Evolutionary conservation across 768 basidiomycete genomes (phyloP), one percentile per base, ranked within the genome.

Genomic region (Tylopilus sp.): DNA sequence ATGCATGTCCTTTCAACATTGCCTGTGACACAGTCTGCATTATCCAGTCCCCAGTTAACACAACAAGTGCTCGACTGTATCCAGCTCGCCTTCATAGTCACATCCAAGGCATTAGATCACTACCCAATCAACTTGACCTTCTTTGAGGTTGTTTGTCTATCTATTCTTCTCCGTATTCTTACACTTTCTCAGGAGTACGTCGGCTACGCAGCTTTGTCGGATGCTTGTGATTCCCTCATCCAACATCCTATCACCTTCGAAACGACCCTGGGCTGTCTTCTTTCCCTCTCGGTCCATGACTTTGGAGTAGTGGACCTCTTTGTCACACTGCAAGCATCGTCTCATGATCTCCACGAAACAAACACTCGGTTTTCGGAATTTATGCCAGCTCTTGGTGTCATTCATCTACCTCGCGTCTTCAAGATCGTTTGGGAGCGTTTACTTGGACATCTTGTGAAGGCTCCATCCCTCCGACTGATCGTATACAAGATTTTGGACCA

Each of bases 1-100:
- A 82, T 91, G 70, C 87, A 81, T 58, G 76, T 86, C 26, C 72
- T 93, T 4, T 86, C 88, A 1, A 81, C 80, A 0, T 67, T 86
- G 0, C 66, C 76, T 47, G 54, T 58, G 10, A 51, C 52, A 3
- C 60, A 64, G 50, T 62, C 68, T 18, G 58, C 65, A 30, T 56
- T 66, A 28, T 57, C 66, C 18, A 62, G 54, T 9, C 59, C 69
- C 3, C 65, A 73, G 1, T 63, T 68, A 3, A 73, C 72, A 41
- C 70, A 71, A 5, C 73, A 75, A 52, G 69, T 73, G 2, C 66
- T 79, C 17, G 80, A 86, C 52, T 79, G 74, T 48, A 75, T 80
- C 38, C 76, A 80, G 44, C 71, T 82, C n/a, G 76, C 79, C 4
- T 86, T 91, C 58, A 71, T 75, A 51, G 78, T 90, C 41, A 68